Percentiles rank a stretch among this genome's conserved stretches.
Conservation (phyloP, 2,329 filamentous ascomycete species). For the Claviceps lovelessii region DNA sequence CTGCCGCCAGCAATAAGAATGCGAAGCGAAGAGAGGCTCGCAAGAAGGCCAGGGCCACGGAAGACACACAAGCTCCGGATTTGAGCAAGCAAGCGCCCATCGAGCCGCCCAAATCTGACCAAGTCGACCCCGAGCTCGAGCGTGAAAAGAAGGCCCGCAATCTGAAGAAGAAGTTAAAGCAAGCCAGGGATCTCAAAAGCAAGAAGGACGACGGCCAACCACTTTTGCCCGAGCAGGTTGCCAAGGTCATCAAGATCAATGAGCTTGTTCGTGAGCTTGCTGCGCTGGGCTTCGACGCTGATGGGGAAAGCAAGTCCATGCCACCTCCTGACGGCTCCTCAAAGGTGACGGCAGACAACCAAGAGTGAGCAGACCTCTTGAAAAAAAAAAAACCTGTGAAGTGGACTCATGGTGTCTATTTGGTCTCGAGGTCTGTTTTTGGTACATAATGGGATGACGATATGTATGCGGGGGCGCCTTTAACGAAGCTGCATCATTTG, state of each 20-base stretch:
- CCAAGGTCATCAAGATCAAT: slow-evolving; percentile 94
- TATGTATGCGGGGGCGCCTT: background rate
- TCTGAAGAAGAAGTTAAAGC: slow-evolving; percentile 85
- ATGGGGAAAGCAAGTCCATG: slow-evolving; percentile 45
- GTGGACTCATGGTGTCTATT: background rate
- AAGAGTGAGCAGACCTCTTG: background rate
- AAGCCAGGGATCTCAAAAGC: slow-evolving; percentile 76
- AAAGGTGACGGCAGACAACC: background rate
- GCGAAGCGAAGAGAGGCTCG: slow-evolving; percentile 54
- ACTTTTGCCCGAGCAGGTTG: slow-evolving; percentile 83
- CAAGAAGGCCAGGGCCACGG: slow-evolving; percentile 38
- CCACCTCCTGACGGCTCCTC: slow-evolving; percentile 1
- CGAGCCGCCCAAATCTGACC: slow-evolving; percentile 21
- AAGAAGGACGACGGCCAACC: slow-evolving; percentile 81
- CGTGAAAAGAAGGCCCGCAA: slow-evolving; percentile 87
- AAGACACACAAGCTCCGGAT: slow-evolving; percentile 49
- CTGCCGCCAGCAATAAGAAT: slow-evolving; percentile 62
- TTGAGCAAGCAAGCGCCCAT: slow-evolving; percentile 20
- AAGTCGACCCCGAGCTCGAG: slow-evolving; percentile 56
- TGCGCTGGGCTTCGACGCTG: slow-evolving; percentile 65
- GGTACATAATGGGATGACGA: background rate
- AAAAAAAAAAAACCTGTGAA: background rate
- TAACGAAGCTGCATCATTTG: background rate
- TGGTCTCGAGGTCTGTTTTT: background rate
- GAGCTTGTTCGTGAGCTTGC: slow-evolving; percentile 84